Conservation (phyloP, 1,284 basidiomycete species). For the Ganoderma multipileum region DNA sequence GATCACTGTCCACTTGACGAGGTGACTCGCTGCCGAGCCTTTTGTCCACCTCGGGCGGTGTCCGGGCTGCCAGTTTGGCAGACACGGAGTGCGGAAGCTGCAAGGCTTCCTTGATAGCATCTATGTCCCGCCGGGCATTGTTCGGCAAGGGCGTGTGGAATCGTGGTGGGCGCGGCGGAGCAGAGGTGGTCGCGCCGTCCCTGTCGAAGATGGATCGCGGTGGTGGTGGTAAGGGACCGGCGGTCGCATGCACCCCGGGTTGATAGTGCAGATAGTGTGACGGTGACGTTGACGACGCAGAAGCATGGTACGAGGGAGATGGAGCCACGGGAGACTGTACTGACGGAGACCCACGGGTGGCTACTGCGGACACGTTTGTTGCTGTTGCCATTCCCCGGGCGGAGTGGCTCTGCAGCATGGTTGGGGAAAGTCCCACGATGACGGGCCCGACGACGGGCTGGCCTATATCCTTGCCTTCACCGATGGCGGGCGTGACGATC, state of each 20-base stretch:
- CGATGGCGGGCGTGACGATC: conserved; percentile 60
- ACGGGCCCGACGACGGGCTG: conserved; percentile 66
- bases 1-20: conserved; percentile 12
- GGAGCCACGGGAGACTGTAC: conserved; percentile 22
- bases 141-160: conserved; percentile 57
- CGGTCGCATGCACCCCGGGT: conserved; percentile 71
- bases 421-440: conserved; percentile 50
- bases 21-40: conserved; percentile 14
- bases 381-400: background rate
- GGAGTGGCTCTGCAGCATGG: conserved; percentile 30
- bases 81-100: conserved; percentile 63
- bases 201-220: conserved; percentile 58
- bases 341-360: conserved; percentile 6
- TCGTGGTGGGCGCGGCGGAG: conserved; percentile 72
- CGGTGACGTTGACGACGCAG: conserved; percentile 24
- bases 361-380: conserved; percentile 9
- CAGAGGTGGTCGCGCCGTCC: conserved; percentile 46
- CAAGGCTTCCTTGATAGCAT: conserved; percentile 61
- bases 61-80: conserved; percentile 48
- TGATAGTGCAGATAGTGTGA: conserved; percentile 63
- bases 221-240: conserved; percentile 74
- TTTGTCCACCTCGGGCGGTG: conserved; percentile 22
- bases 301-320: conserved; percentile 13
- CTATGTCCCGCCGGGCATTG: conserved; percentile 50
- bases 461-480: conserved; percentile 61